phyloP scores from a whole-genome alignment of 2,329 filamentous ascomycete genomes.

The Coniella lustricola region DNA sequence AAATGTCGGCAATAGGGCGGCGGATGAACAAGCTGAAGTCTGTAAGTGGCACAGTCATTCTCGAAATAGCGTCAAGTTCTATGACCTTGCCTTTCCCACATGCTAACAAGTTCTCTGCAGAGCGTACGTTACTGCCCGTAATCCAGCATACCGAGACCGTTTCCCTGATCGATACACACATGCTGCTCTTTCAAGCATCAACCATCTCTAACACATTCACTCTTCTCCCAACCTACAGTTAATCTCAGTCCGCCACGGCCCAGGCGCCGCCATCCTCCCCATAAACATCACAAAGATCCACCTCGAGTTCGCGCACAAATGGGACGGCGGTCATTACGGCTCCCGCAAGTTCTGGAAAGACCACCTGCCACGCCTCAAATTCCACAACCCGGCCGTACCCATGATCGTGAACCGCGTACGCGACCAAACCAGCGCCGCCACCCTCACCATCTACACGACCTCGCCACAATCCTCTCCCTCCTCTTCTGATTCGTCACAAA shows the following conservation, averaged over 20 bases:
- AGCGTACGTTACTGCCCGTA: slow-evolving; percentile 35
- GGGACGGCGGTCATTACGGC: slow-evolving; percentile 63
- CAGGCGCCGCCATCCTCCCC: slow-evolving; percentile 76
- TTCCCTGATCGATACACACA: slow-evolving; percentile 4
- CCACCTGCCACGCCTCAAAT: slow-evolving; percentile 82
- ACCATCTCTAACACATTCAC: slow-evolving; percentile 17
- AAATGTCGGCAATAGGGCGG: slow-evolving; percentile 44
- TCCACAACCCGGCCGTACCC: slow-evolving; percentile 78
- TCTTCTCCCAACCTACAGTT: slow-evolving; percentile 44
- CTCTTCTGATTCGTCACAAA: slow-evolving; percentile 6
- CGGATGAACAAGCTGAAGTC: slow-evolving; percentile 68
- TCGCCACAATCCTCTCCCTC: slow-evolving; percentile 16
- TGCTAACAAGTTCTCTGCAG: slow-evolving; percentile 26
- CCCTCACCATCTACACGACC: slow-evolving; percentile 57
- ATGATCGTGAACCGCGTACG: slow-evolving; percentile 72
- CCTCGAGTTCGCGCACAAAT: slow-evolving; percentile 59
- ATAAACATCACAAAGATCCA: slow-evolving; percentile 68
- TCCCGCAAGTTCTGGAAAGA: slow-evolving; percentile 80
- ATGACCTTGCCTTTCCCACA: too few relatives aligned
- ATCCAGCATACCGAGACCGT: too few relatives aligned
- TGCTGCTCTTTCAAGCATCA: neutral
- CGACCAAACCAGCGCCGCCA: slow-evolving; percentile 48
- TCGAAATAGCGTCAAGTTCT: neutral
- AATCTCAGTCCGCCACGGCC: slow-evolving; percentile 68
- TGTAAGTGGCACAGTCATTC: slow-evolving; percentile 41